A percentile compares a stretch with the other conserved stretches of the same genome.
These are phyloP conservation scores for Emericellopsis terricola DNA, from an alignment of 495 filamentous ascomycete genomes.

Conservation along the genomic window DNA sequence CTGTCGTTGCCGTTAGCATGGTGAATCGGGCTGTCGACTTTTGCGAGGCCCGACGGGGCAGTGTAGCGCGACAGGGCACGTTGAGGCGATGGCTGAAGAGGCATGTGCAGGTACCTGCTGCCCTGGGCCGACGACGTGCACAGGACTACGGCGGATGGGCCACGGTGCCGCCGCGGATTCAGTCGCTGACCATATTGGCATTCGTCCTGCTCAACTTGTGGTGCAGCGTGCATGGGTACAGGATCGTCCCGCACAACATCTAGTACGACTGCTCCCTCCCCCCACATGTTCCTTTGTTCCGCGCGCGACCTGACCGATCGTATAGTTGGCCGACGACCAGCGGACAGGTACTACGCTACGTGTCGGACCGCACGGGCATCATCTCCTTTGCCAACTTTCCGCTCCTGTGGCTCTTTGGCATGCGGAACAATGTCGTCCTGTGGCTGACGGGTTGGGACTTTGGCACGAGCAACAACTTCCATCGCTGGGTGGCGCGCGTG, in stretches of 20 bases:
- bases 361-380: conserved; percentile 18
- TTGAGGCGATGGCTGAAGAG: neutral
- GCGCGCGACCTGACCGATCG: too few relatives aligned
- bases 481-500: conserved; percentile 23
- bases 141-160: conserved; percentile 1
- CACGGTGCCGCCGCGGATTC: conserved; percentile 4
- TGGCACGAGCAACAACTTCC: conserved; percentile 20
- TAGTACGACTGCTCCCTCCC: conserved; percentile 3
- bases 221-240: conserved; percentile 12
- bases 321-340: too few relatives aligned
- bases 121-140: neutral
- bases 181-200: conserved; percentile 15
- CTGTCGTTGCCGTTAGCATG: conserved; percentile 2
- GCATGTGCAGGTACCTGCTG: neutral
- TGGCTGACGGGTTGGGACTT: conserved; percentile 23
- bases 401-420: conserved; percentile 16
- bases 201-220: conserved; percentile 20
- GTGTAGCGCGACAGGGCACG: too few relatives aligned
- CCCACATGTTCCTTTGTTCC: too few relatives aligned
- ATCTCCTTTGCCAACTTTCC: conserved; percentile 14
- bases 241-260: conserved; percentile 10
- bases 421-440: conserved; percentile 23
- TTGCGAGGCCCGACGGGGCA: conserved; percentile 1
- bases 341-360: conserved; percentile 15
- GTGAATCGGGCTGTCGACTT: neutral